Conservation (phyloP, 805 yeast genomes). For the Candida odintsovae region DNA sequence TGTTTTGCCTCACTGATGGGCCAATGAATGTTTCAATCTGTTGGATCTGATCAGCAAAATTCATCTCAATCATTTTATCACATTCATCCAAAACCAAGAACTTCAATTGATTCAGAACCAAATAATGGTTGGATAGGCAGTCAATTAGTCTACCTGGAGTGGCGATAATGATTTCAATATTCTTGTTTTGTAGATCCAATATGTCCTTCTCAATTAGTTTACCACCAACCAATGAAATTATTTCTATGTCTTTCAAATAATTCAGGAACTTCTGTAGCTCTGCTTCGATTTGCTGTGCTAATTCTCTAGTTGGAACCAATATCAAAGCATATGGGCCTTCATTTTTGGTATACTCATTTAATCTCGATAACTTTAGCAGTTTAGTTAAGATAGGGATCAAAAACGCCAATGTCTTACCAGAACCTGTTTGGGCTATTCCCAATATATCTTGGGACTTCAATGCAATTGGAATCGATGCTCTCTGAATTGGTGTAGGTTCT, state of each 20-base stretch:
- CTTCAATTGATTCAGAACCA: slow-evolving; percentile 54
- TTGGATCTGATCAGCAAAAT: slow-evolving; percentile 78
- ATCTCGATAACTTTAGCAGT: slow-evolving; percentile 39
- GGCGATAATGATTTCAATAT: slow-evolving; percentile 79
- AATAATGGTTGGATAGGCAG: slow-evolving; percentile 60
- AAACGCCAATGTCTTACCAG: slow-evolving; percentile 89
- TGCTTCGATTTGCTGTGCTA: slow-evolving; percentile 77
- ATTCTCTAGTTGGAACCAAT: slow-evolving; percentile 89
- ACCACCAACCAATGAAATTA: slow-evolving; percentile 81
- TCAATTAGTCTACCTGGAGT: slow-evolving; percentile 93
- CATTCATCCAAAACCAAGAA: slow-evolving; percentile 88
- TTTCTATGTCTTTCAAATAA: slow-evolving; percentile 35
- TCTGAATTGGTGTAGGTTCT: slow-evolving; percentile 86
- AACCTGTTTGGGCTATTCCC: slow-evolving; percentile 95
- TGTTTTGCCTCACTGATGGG: slow-evolving; percentile 50
- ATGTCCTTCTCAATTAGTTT: slow-evolving; percentile 75
- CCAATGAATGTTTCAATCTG: slow-evolving; percentile 51
- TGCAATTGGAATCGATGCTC: slow-evolving; percentile 79
- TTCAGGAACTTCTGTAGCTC: slow-evolving; percentile 53
- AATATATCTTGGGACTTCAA: slow-evolving; percentile 56
- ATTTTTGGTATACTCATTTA: slow-evolving; percentile 38
- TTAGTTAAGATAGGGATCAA: slow-evolving; percentile 64
- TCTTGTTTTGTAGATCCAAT: slow-evolving; percentile 43
- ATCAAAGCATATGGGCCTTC: slow-evolving; percentile 74
- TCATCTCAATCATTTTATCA: slow-evolving; percentile 92